Base-by-base conservation (phyloP, 1,284 basidiomycete genomes). In the Rhodotorula mucilaginosa region DNA sequence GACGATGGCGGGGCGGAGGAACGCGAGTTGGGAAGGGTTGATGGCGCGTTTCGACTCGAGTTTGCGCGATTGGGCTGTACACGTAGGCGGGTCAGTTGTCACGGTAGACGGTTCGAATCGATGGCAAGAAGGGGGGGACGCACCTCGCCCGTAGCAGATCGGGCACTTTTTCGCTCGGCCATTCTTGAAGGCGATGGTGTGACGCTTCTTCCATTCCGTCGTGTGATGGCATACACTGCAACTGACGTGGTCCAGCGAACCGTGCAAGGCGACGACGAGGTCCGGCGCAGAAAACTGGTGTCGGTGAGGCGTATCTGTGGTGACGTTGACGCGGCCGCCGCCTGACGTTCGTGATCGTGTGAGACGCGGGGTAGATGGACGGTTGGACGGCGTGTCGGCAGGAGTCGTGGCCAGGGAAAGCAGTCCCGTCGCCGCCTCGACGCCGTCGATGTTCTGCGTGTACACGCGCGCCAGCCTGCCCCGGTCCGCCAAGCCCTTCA, bases 1-100 rank as follows among this genome's bases (percentile, higher is more conserved):
- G 19, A 96, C 92, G 70, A 96, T 92, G 3, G 90, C 88, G 2
- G 93, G 93, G n/a, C 93, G 88, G 29, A 96, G 86, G 62, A 70
- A 76, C 3, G 85, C 87, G 34, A 92, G 92, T 1, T 52, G 54
- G 8, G 63, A 26, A 13, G 52, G 54, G 26, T 29, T 4, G 19
- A 57, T 57, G 19, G 26, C 19, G 26, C 63, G 63, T 18, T 57
- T 57, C 10, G 44, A 47, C 12, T 54, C 39, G 91, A 94, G 70
- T 26, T 10, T 18, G 23, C 29, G 26, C 5, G 58, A 29, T 6
- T 5, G n/a, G 23, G 51, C 46, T 44, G 51, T 21, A 5, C 21
- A 26, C 26, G 26, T 26, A 26, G 26, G 26, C 26, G 26, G 26
- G 26, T 26, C 26, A 26, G 26, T 26, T 26, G 26, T 26, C 26